Conservation (phyloP, 2,329 filamentous ascomycete species). For the Didymella arachidicola region DNA sequence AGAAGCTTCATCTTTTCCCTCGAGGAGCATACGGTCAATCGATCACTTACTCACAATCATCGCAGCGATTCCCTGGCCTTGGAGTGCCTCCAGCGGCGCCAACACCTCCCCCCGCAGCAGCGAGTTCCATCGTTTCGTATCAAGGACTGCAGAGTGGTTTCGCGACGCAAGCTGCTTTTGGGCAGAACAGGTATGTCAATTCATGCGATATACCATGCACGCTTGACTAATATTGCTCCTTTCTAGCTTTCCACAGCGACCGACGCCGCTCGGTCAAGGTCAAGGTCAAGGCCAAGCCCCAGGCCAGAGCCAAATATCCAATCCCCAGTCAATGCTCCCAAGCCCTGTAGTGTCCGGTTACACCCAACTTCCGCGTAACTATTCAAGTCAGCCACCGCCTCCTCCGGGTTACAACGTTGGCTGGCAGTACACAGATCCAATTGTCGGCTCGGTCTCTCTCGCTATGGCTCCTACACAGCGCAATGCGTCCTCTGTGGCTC, state of each 20-base stretch:
- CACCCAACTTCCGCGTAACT: conserved; percentile 18
- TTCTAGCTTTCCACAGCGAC: conserved; percentile 27
- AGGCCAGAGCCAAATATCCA: neutral
- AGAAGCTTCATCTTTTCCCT: conserved; percentile 16
- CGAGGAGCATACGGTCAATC: neutral
- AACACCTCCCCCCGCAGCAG: conserved; percentile 36
- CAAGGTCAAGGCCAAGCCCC: conserved; percentile 6
- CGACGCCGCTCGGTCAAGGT: conserved; percentile 29
- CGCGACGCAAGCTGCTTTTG: conserved; percentile 20
- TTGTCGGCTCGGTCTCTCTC: conserved; percentile 7
- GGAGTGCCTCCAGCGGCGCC: conserved; percentile 37
- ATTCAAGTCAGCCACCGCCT: conserved; percentile 22
- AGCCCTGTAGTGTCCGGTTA: conserved; percentile 23
- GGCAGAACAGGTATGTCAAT: conserved; percentile 11
- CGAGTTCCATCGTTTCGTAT: conserved; percentile 32
- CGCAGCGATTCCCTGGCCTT: conserved; percentile 34
- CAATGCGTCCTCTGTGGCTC: conserved; percentile 20
- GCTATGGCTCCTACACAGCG: conserved; percentile 25
- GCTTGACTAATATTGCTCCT: neutral
- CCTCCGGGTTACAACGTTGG: conserved; percentile 23
- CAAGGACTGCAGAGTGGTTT: conserved; percentile 25
- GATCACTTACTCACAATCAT: conserved; percentile 17
- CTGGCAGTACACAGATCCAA: conserved; percentile 31
- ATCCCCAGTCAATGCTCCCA: conserved; percentile 17
- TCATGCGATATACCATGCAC: neutral